Conservation (phyloP, 192 early-diverging fungal genomes). For the Backusella tarrabulga region DNA sequence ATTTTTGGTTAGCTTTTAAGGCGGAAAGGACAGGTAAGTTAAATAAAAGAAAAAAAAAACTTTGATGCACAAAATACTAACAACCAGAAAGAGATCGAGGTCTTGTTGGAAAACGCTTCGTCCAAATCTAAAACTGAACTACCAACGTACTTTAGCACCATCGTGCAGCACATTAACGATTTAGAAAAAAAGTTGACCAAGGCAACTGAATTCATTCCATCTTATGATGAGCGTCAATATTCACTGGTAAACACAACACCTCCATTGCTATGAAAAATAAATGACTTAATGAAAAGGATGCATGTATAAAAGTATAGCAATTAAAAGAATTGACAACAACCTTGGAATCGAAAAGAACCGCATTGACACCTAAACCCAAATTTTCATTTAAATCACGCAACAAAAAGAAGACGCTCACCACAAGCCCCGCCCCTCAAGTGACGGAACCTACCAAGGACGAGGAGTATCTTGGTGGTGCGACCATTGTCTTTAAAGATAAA, state of each 20-base stretch:
- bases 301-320: slow-evolving; percentile 31
- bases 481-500: slow-evolving; percentile 4
- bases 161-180: slow-evolving; percentile 48
- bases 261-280: neutral
- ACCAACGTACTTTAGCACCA: slow-evolving; percentile 32
- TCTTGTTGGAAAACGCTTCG: neutral
- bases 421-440: neutral
- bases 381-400: slow-evolving; percentile 69
- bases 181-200: slow-evolving; percentile 62
- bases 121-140: slow-evolving; percentile 29
- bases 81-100: slow-evolving; percentile 19
- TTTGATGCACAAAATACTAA: neutral
- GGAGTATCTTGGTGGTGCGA: neutral
- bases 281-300: neutral
- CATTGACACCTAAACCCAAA: slow-evolving; percentile 55
- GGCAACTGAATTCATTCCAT: slow-evolving; percentile 60
- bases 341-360: slow-evolving; percentile 34
- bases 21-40: slow-evolving; percentile 3
- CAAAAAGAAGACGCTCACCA: neutral
- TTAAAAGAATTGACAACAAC: slow-evolving; percentile 44
- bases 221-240: slow-evolving; percentile 68
- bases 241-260: slow-evolving; percentile 37
- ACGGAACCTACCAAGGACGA: neutral
- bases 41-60: neutral
- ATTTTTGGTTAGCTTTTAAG: slow-evolving; percentile 41